Conservation (phyloP, 2,329 filamentous ascomycete genomes). For the Albifimbria verrucaria region DNA sequence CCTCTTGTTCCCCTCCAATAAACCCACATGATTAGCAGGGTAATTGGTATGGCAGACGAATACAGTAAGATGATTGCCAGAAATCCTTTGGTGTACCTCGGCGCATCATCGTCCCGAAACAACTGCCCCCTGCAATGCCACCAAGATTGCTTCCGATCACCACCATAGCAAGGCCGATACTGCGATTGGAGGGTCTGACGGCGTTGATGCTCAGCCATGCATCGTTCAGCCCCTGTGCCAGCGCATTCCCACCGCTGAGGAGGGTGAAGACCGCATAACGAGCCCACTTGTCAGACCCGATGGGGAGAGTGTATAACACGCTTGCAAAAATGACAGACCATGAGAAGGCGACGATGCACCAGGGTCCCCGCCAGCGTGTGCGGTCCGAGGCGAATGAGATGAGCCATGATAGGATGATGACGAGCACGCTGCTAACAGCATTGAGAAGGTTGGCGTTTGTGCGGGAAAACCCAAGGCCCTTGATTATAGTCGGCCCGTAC, state of each 20-base stretch:
- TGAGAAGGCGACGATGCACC: constrained; percentile 15
- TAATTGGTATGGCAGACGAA: constrained; percentile 11
- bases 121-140: constrained; percentile 19
- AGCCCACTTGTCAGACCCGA: constrained; percentile 11
- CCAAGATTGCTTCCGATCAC: constrained; percentile 22
- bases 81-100: constrained; percentile 13
- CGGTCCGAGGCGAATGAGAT: constrained; percentile 14
- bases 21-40: constrained; percentile 13
- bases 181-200: constrained; percentile 9
- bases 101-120: constrained; percentile 16
- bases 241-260: constrained; percentile 15
- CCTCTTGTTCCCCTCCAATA: constrained; percentile 19
- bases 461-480: constrained; percentile 17
- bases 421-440: constrained; percentile 13
- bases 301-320: constrained; percentile 8
- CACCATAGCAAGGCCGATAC: constrained; percentile 16
- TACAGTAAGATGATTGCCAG: constrained; percentile 16
- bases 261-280: constrained; percentile 15
- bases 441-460: constrained; percentile 19
- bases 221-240: constrained; percentile 18
- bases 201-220: constrained; percentile 21
- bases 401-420: constrained; percentile 13
- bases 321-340: constrained; percentile 17
- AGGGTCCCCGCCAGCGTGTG: constrained; percentile 14
- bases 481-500: constrained; percentile 17